Evolutionary conservation across 78 protist genomes (phyloP).

Genomic region (Emiliania huxleyi): DNA sequence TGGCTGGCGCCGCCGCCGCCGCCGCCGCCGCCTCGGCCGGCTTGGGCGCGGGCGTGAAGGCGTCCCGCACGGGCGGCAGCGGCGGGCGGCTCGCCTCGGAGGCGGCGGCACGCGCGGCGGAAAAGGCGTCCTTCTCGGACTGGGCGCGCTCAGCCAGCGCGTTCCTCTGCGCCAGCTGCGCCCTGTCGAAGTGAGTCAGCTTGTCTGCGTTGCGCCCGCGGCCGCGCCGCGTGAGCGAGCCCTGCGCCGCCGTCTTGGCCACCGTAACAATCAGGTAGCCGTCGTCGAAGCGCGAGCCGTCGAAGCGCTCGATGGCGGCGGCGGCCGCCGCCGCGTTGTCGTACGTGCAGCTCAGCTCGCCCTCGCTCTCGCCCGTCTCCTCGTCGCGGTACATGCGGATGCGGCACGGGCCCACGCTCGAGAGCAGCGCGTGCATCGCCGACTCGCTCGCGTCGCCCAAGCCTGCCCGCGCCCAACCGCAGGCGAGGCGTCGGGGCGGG

Average conservation of each 20-base stretch:
- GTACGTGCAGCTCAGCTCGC: neutral
- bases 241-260: neutral
- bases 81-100: neutral
- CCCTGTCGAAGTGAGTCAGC: neutral
- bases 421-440: neutral
- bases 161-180: neutral
- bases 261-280: neutral
- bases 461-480: too few species aligned
- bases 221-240: neutral
- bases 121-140: neutral
- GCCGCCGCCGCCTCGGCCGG: neutral
- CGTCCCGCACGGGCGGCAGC: neutral
- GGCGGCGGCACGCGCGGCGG: neutral
- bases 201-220: neutral
- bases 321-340: neutral
- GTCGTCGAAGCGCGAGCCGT: neutral
- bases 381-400: neutral
- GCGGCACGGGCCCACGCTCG: neutral
- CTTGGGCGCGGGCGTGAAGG: neutral
- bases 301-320: neutral
- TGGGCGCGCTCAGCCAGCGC: neutral
- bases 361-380: neutral
- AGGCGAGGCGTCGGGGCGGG: too few species aligned
- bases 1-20: neutral
- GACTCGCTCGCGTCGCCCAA: neutral